phyloP scores from a whole-genome alignment of 257 asterid genomes.

The Paraleonurus japonicus region DNA sequence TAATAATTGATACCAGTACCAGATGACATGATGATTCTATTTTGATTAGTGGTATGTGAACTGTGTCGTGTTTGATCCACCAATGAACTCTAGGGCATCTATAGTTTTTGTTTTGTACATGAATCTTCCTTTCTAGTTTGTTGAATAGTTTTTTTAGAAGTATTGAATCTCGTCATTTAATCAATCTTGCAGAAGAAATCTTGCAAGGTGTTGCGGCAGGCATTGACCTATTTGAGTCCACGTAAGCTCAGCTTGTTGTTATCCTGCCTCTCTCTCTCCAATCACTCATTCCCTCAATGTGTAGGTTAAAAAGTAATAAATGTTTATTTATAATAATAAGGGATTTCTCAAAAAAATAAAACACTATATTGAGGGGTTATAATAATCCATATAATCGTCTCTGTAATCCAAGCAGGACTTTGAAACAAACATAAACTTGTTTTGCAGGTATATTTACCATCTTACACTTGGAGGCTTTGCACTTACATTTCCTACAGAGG shows the following conservation, averaged over 20 bases:
- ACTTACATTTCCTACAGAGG: slow-evolving; percentile 56
- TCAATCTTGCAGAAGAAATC: slow-evolving; percentile 73
- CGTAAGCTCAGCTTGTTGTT: slow-evolving; percentile 35
- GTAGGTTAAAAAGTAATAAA: not conserved
- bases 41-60: slow-evolving; percentile 10
- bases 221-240: slow-evolving; percentile 85
- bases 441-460: slow-evolving; percentile 73
- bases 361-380: not conserved
- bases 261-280: not conserved
- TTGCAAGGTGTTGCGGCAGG: slow-evolving; percentile 97
- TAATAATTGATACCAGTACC: not conserved
- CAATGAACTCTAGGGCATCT: not conserved
- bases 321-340: not conserved
- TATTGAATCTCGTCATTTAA: slow-evolving; percentile 13
- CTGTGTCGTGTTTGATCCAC: slow-evolving; percentile 9
- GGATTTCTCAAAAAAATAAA: not conserved
- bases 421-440: slow-evolving; percentile 10
- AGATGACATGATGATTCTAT: slow-evolving; percentile 8
- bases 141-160: not conserved
- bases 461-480: slow-evolving; percentile 92
- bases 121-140: slow-evolving; percentile 16
- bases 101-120: not conserved
- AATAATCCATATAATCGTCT: not conserved
- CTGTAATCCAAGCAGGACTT: slow-evolving; percentile 1
- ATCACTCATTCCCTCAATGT: not conserved